Conservation (phyloP, 2,329 filamentous ascomycete genomes). For the Ophiostoma populinum region DNA sequence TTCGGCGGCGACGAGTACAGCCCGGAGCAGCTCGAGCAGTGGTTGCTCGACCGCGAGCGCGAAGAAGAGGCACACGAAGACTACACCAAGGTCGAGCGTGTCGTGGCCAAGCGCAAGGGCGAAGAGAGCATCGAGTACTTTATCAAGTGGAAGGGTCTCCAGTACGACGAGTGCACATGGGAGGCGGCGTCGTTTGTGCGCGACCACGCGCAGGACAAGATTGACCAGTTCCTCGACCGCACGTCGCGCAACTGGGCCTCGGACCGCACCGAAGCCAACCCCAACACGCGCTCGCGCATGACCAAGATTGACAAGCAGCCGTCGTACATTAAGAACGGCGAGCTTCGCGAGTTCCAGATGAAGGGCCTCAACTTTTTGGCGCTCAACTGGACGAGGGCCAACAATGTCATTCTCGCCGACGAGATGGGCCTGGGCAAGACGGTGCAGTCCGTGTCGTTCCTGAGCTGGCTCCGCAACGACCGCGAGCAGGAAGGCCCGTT, state of each 20-base stretch:
- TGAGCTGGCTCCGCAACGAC: slow-evolving; percentile 90
- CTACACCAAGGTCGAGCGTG: slow-evolving; percentile 80
- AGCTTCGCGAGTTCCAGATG: slow-evolving; percentile 84
- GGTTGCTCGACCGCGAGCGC: slow-evolving; percentile 85
- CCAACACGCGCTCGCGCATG: slow-evolving; percentile 57
- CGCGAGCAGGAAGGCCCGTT: slow-evolving; percentile 85
- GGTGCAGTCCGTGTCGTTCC: slow-evolving; percentile 89
- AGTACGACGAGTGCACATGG: slow-evolving; percentile 93
- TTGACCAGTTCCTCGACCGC: slow-evolving; percentile 80
- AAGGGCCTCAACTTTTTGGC: slow-evolving; percentile 88
- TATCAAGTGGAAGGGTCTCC: slow-evolving; percentile 91
- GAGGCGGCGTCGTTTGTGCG: slow-evolving; percentile 55
- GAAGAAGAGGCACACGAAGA: slow-evolving; percentile 78
- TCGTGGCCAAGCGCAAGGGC: slow-evolving; percentile 68
- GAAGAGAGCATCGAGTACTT: slow-evolving; percentile 76
- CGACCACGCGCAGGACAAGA: slow-evolving; percentile 66
- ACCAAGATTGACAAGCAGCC: slow-evolving; percentile 65
- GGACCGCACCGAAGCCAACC: slow-evolving; percentile 59
- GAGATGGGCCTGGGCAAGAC: slow-evolving; percentile 99
- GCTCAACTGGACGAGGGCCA: slow-evolving; percentile 85
- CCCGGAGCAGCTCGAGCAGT: slow-evolving; percentile 79
- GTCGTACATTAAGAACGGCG: slow-evolving; percentile 65
- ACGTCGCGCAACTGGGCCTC: slow-evolving; percentile 66
- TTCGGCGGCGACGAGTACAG: slow-evolving; percentile 58
- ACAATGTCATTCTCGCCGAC: slow-evolving; percentile 93